Base-by-base conservation (phyloP, 1,284 basidiomycete genomes). In the Salmacisia buchloeana region DNA sequence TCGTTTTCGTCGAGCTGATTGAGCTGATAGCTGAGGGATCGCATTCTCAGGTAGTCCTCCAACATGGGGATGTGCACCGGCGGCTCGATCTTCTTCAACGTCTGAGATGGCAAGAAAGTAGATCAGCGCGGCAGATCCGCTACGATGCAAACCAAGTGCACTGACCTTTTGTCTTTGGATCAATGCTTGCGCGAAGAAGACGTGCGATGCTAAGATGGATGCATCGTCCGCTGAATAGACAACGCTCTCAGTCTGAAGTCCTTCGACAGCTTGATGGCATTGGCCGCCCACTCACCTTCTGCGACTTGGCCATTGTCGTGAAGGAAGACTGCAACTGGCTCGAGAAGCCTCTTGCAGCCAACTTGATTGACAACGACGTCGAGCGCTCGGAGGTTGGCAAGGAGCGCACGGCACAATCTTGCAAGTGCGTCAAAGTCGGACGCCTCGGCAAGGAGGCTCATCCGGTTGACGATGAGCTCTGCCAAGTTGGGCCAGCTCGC, bases 1-100 rank as follows among this genome's bases (percentile, higher is more conserved):
- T 82, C 75, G 3, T 80, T 75, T 4, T 70, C 69, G 0, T 65
- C 39, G 15, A 84, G 66, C 25, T 77, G 72, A 0, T 69, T 62
- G 1, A 82, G 68, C 6, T 72, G 59, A 1, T 72, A 63, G 2
- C 78, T 77, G 5, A 75, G 71, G 7, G 81, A 69, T 0, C 66
- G 58, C 0, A 68, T 62, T 0, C 69, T 63, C 1, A 77, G 12
- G 60, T 71, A 59, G 56, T 70, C 64, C 62, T 71, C 72, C 29
- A 74, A 13, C 61, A 72, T 66, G 36, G 70, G 33, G 29, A 67
- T 66, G 34, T 73, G 67, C 34, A 73, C 39, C 3, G 59, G 62
- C 2, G 45, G 46, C 35, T 49, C 49, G 5, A 33, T 54, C 1
- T 27, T 23, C 21, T 45, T 10, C 21, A 25, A 25, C 9, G 31